phyloP scores from a whole-genome alignment of 192 early-diverging fungal genomes.

The Gryganskiella cystojenkinii region DNA sequence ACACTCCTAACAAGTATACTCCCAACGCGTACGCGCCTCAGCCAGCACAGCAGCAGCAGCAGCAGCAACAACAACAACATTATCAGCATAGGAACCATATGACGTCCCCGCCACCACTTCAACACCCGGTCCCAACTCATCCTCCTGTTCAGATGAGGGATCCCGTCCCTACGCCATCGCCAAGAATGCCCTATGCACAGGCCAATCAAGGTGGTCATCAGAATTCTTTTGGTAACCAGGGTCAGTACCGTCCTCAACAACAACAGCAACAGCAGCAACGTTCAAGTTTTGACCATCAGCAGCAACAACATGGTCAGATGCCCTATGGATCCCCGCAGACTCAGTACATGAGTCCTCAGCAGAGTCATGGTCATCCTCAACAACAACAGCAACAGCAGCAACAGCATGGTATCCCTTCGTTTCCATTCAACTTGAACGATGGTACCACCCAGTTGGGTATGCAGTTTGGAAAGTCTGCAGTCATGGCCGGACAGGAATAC shows the following conservation, averaged over 20 bases:
- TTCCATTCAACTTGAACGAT: conserved; percentile 68
- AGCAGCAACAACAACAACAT: conserved; percentile 21
- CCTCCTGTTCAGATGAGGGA: conserved; percentile 67
- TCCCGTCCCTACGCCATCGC: conserved; percentile 56
- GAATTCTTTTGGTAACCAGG: conserved; percentile 6
- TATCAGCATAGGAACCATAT: conserved; percentile 34
- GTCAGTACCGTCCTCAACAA: conserved; percentile 50
- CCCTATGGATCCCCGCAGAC: conserved; percentile 26
- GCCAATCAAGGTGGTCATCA: conserved; percentile 24
- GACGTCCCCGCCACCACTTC: conserved; percentile 66
- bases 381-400: conserved; percentile 30
- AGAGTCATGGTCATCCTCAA: conserved; percentile 3
- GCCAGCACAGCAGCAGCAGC: conserved; percentile 8
- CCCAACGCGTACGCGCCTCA: conserved; percentile 4
- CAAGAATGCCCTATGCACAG: conserved; percentile 51
- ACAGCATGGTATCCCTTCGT: conserved; percentile 49
- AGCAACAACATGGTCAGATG: conserved; percentile 14
- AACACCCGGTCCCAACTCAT: conserved; percentile 70
- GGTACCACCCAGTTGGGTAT: conserved; percentile 92
- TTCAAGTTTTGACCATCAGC: conserved; percentile 37
- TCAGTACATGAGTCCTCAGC: conserved; percentile 14
- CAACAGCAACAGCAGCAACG: conserved; percentile 23
- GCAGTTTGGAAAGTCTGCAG: conserved; percentile 89
- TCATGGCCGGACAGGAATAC: conserved; percentile 85
- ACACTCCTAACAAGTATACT: too few species aligned